phyloP scores from a whole-genome alignment of 202 grass and related monocot species.

The Elaeis oleifera region DNA sequence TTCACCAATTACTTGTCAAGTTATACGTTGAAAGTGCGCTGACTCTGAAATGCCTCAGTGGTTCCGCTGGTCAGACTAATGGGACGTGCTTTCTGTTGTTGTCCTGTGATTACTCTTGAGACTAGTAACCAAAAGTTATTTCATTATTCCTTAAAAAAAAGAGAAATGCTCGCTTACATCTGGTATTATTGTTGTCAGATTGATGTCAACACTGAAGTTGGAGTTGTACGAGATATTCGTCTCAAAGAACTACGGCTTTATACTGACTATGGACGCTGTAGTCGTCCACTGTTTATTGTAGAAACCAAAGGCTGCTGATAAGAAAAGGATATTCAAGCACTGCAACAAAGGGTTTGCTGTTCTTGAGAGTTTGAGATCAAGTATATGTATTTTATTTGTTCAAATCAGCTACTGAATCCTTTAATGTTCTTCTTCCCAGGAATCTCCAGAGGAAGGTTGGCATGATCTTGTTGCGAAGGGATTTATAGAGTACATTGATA shows the following conservation, averaged over 20 bases:
- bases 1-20: no score
- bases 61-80: no score
- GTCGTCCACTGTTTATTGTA: constrained; percentile 92
- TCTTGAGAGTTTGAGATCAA: constrained; percentile 13
- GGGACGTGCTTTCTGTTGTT: no score
- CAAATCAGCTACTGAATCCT: constrained; percentile 11
- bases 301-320: constrained; percentile 88
- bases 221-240: constrained; percentile 89
- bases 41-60: no score
- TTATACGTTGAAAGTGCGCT: no score
- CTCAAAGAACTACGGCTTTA: constrained; percentile 93
- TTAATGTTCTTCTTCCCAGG: constrained; percentile 33
- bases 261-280: constrained; percentile 97
- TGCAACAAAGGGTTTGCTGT: constrained; percentile 84
- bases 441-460: constrained; percentile 90
- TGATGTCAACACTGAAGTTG: constrained; percentile 98
- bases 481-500: constrained; percentile 96
- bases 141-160: neutral
- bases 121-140: no score
- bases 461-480: constrained; percentile 91
- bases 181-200: constrained; percentile 38
- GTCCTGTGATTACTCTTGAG: no score
- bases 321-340: constrained; percentile 71
- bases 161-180: constrained; percentile 15
- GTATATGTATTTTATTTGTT: constrained; percentile 19